These are phyloP conservation scores for Metschnikowia kofuensis DNA, from an alignment of 805 yeast species.

Conservation along the genomic window DNA sequence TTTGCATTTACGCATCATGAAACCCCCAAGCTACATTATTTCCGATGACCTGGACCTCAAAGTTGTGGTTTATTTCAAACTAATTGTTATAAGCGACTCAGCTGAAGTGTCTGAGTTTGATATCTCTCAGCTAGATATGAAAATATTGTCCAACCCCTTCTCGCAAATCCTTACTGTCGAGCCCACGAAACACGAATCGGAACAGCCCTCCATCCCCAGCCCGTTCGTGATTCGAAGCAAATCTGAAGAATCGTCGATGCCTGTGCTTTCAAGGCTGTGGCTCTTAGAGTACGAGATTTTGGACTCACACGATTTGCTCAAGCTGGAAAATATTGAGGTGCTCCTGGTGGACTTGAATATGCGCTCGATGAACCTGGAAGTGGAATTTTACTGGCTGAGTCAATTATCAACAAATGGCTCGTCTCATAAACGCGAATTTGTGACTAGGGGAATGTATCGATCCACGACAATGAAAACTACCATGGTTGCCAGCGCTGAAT, in stretches of 20 bases:
- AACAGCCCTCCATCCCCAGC: slow-evolving; percentile 32
- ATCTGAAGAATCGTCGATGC: slow-evolving; percentile 22
- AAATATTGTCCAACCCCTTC: slow-evolving; percentile 27
- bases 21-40: slow-evolving; percentile 18
- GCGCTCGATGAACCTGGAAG: slow-evolving; percentile 26
- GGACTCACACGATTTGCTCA: slow-evolving; percentile 4
- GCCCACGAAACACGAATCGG: slow-evolving; percentile 27
- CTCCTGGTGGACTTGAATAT: slow-evolving; percentile 18
- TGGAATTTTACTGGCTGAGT: slow-evolving; percentile 19
- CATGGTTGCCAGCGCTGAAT: slow-evolving; percentile 14
- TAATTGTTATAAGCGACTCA: slow-evolving; percentile 12
- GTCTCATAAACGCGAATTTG: slow-evolving; percentile 21
- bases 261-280: slow-evolving; percentile 32
- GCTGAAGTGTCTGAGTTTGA: slow-evolving; percentile 25
- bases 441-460: slow-evolving; percentile 38
- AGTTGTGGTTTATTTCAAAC: slow-evolving; percentile 1
- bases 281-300: slow-evolving; percentile 18
- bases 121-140: slow-evolving; percentile 19
- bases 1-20: slow-evolving; percentile 24
- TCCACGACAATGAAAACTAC: slow-evolving; percentile 35
- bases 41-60: slow-evolving; percentile 9
- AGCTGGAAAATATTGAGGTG: slow-evolving; percentile 17
- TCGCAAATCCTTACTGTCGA: slow-evolving; percentile 19
- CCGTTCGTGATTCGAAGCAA: slow-evolving; percentile 29
- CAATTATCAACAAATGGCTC: not conserved